Percentiles rank a stretch among this genome's conserved stretches.
phyloP scores from a whole-genome alignment of 257 asterid genomes.

The Ocimum tenuiflorum region DNA sequence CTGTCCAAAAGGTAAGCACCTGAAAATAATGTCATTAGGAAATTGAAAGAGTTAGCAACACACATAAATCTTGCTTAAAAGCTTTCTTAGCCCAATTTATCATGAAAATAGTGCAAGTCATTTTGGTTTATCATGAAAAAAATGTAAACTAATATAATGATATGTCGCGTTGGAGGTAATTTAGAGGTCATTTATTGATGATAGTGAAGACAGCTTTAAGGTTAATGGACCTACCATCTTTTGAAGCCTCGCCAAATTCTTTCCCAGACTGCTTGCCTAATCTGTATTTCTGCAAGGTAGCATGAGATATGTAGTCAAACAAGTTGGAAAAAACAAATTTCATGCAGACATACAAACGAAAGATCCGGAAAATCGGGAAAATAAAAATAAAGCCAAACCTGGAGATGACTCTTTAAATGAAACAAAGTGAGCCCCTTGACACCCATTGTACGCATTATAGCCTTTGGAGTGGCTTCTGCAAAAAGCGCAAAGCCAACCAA shows the following conservation, averaged over 20 bases:
- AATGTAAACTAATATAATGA: background rate
- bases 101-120: background rate
- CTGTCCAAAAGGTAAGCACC: conserved; percentile 60
- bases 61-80: background rate
- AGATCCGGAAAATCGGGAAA: background rate
- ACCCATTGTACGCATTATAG: conserved; percentile 82
- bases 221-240: conserved; percentile 55
- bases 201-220: conserved; percentile 12
- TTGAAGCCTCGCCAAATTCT: conserved; percentile 60
- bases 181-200: background rate
- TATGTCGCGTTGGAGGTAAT: background rate
- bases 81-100: background rate
- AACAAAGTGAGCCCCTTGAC: conserved; percentile 83
- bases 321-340: conserved; percentile 11
- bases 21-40: conserved; percentile 31
- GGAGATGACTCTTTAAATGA: conserved; percentile 87
- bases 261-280: conserved; percentile 84
- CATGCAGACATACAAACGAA: conserved; percentile 6
- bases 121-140: conserved; percentile 1
- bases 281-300: conserved; percentile 63
- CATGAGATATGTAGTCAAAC: conserved; percentile 17
- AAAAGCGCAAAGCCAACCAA: conserved; percentile 7
- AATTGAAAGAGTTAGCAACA: conserved; percentile 15
- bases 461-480: conserved; percentile 93
- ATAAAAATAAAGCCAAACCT: conserved; percentile 36